A percentile compares a stretch with the other conserved stretches of the same genome.
These are phyloP conservation scores for Bipolaris sorokiniana DNA, from an alignment of 2,329 filamentous ascomycete species.

Conservation along the genomic window DNA sequence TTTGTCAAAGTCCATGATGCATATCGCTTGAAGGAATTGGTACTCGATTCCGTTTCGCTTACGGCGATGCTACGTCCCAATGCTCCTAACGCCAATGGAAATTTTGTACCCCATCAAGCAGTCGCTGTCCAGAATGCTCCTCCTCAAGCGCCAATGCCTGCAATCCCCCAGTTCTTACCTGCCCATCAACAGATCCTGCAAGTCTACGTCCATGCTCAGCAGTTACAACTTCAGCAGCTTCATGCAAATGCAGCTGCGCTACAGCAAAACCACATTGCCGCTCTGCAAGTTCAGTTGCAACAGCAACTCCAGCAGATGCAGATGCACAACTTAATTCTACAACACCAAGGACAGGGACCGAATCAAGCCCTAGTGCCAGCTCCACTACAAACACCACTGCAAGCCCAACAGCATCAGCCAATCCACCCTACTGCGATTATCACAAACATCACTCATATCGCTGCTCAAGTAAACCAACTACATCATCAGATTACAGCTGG, in stretches of 20 bases:
- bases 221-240: constrained; percentile 30
- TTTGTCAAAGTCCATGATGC: constrained; percentile 59
- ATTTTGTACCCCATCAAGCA: constrained; percentile 6
- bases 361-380: not conserved
- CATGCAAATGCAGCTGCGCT: constrained; percentile 21
- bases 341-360: constrained; percentile 3
- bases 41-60: constrained; percentile 69
- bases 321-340: constrained; percentile 1
- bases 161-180: constrained; percentile 14
- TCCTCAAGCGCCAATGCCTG: constrained; percentile 6
- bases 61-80: constrained; percentile 46
- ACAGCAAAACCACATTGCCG: constrained; percentile 22
- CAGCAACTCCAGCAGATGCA: constrained; percentile 14
- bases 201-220: constrained; percentile 25
- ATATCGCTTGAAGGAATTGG: constrained; percentile 59
- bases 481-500: constrained; percentile 6
- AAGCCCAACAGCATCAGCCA: constrained; percentile 5
- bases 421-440: constrained; percentile 11
- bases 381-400: not conserved
- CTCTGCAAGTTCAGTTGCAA: constrained; percentile 26
- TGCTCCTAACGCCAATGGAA: constrained; percentile 8
- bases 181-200: constrained; percentile 24
- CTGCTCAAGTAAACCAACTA: constrained; percentile 14
- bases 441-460: constrained; percentile 6
- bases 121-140: constrained; percentile 1